A percentile compares a stretch with the other conserved stretches of the same genome.
Conservation (phyloP, 352 stramenopile species). For the Globisporangium viniferum region DNA sequence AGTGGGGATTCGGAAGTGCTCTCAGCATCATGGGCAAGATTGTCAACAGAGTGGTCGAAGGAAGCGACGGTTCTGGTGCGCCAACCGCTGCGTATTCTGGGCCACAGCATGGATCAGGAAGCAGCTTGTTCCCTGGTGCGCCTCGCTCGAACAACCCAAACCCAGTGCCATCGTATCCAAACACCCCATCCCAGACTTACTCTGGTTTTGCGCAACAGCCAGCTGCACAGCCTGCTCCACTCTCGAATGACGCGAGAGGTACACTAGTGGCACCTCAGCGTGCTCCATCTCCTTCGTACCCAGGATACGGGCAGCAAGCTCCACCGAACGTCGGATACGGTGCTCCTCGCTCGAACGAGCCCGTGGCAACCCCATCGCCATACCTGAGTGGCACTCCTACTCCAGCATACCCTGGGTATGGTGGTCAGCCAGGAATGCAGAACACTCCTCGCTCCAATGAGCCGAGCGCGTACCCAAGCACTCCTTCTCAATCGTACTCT, state of each 20-base stretch:
- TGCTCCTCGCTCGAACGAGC: conserved; percentile 18
- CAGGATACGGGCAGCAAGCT: conserved; percentile 14
- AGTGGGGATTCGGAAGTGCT: conserved; percentile 77
- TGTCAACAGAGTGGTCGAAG: conserved; percentile 82
- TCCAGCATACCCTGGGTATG: conserved; percentile 4
- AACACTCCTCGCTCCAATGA: conserved; percentile 16
- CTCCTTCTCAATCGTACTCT: conserved; percentile 5
- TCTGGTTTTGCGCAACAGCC: conserved; percentile 18
- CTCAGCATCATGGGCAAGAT: conserved; percentile 88
- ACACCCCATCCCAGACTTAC: conserved; percentile 16
- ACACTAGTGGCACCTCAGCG: conserved; percentile 1
- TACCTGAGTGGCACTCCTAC: conserved; percentile 15
- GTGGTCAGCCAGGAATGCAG: neutral
- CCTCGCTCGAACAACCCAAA: conserved; percentile 21
- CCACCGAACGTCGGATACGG: conserved; percentile 15
- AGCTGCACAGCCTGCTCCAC: conserved; percentile 15
- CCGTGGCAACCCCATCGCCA: conserved; percentile 21
- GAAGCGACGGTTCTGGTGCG: conserved; percentile 39
- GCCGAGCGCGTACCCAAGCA: conserved; percentile 15
- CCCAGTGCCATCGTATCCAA: conserved; percentile 29
- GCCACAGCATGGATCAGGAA: conserved; percentile 18
- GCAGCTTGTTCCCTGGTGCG: conserved; percentile 36
- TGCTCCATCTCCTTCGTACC: conserved; percentile 12
- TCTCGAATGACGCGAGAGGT: conserved; percentile 7
- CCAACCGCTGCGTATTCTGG: conserved; percentile 2